Percentiles rank a stretch among this genome's conserved stretches.
Conservation (phyloP, 345 rosid genomes). For the Dovyalis caffra region DNA sequence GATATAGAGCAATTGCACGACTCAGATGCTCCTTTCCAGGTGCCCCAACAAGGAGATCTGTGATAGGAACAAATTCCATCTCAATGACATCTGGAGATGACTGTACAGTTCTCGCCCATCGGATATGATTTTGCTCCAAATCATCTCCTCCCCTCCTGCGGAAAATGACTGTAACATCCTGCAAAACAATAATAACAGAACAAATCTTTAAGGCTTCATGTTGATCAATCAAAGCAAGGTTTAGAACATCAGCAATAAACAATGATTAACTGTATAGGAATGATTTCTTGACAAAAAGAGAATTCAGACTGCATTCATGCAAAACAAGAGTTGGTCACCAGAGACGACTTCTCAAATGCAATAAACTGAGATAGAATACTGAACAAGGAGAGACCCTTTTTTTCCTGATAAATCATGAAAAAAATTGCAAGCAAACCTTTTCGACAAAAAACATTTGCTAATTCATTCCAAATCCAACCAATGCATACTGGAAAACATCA, state of each 20-base stretch:
- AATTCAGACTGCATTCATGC: neutral
- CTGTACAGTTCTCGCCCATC: conserved; percentile 59
- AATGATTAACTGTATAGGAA: neutral
- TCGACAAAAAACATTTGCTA: neutral
- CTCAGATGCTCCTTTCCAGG: conserved; percentile 64
- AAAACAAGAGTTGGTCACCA: neutral
- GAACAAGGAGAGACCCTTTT: neutral
- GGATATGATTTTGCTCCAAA: conserved; percentile 58
- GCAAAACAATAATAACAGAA: conserved; percentile 21
- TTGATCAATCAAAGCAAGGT: neutral
- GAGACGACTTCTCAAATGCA: neutral
- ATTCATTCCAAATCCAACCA: neutral
- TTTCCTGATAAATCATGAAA: neutral
- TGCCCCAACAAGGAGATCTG: conserved; percentile 54
- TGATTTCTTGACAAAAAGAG: neutral
- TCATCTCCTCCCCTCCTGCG: conserved; percentile 83
- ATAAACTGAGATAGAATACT: neutral
- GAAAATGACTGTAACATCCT: conserved; percentile 75
- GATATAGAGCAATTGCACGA: conserved; percentile 63
- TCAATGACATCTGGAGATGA: conserved; percentile 68
- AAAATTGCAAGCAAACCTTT: neutral
- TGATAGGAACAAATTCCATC: conserved; percentile 66
- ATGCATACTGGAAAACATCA: neutral
- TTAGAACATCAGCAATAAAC: neutral
- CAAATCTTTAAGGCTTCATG: conserved; percentile 12